Evolutionary conservation across 768 basidiomycete species (phyloP).

Genomic region (Leccinum variicolor): DNA sequence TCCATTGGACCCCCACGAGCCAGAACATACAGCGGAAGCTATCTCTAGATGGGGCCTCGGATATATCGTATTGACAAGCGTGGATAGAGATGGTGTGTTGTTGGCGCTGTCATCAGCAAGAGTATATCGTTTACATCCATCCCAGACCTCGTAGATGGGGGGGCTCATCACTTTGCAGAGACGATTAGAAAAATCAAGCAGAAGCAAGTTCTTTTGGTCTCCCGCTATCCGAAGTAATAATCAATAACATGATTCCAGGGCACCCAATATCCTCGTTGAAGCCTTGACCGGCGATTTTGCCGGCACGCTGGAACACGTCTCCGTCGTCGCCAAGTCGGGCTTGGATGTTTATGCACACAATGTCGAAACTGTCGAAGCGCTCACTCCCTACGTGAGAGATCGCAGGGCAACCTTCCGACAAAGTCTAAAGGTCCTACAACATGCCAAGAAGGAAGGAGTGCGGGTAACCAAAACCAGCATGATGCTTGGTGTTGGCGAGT

Average conservation of each 20-base stretch:
- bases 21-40: conserved; percentile 97
- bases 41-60: conserved; percentile 97
- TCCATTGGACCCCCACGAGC: conserved; percentile 93
- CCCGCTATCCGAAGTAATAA: not conserved
- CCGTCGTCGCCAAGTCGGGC: conserved; percentile 85
- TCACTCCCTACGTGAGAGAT: conserved; percentile 95
- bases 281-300: conserved; percentile 95
- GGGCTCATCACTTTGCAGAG: conserved; percentile 91
- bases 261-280: conserved; percentile 94
- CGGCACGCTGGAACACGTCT: conserved; percentile 71
- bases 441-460: conserved; percentile 81
- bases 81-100: conserved; percentile 88
- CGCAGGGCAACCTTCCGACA: conserved; percentile 88
- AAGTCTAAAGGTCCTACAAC: conserved; percentile 75
- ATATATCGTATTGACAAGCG: conserved; percentile 95
- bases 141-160: conserved; percentile 87
- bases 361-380: conserved; percentile 89
- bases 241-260: conserved; percentile 45
- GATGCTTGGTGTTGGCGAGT: conserved; percentile 97
- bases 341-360: conserved; percentile 99
- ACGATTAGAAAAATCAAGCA: conserved; percentile 95
- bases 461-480: conserved; percentile 96
- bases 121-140: conserved; percentile 1
- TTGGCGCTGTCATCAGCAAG: not conserved
- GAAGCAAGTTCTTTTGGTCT: conserved; percentile 53